Base-by-base conservation (phyloP, 371 early-diverging fungal species). In the Gilbertella persicaria region DNA sequence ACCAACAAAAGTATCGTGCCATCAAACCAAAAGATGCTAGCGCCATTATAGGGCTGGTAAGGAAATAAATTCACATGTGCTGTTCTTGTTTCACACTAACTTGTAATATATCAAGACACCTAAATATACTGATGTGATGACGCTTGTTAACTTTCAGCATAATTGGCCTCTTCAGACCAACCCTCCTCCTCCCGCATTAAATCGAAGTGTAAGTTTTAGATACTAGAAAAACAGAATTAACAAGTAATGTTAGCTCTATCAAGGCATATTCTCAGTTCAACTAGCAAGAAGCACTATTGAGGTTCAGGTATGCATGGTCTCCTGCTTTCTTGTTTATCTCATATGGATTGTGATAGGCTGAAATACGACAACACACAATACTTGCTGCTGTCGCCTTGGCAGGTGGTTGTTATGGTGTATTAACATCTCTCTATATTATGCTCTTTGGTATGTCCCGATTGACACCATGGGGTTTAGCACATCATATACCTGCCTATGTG, bases 381-480 rank as follows among this genome's bases (percentile, higher is more conserved):
- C 47, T 75, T n/a, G 58, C 65, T 25, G 53, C 65, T 5, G 45
- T 75, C 37, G 71, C 75, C 16, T 47, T 75, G 19, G 69, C 63
- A 21, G 75, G 75, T 61, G 75, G 75, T 48, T 64, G 67, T 5
- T 71, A 69, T 35, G 72, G 72, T 45, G 53, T 71, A 10, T 29
- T 71, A 12, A 75, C 67, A 2, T 71, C 69, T 3, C 20, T 75
- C 2, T 75, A 75, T 30, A 69, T 70, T 39, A 13, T 75, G 8
- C 45, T 75, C 5, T 75, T 75, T 37, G 75, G 75, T 8, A 75
- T 75, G 75, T 64, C 67, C 0, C 39, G 75, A 39, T n/a, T 68
- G 17, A 60, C 71, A 17, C 75, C 75, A 7, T 75, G 69, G 64
- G 75, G 75, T 4, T 20, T 67, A 12, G 69, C 64, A 0, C 69